phyloP scores from a whole-genome alignment of 2,329 filamentous ascomycete genomes.

The Aspergillus udagawae region DNA sequence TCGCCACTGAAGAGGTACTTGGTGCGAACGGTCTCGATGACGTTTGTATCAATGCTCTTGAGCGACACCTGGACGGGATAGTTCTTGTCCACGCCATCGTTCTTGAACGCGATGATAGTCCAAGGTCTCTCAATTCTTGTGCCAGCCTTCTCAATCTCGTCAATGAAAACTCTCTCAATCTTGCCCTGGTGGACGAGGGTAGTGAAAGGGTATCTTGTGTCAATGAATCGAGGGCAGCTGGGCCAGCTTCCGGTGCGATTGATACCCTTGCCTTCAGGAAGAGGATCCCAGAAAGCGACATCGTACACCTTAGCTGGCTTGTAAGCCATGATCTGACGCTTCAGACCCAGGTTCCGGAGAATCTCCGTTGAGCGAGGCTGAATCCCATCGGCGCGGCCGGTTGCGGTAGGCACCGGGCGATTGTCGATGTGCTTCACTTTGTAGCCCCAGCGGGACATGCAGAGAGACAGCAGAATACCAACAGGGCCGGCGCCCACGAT shows the following conservation, averaged over 20 bases:
- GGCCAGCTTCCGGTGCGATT: slow-evolving; percentile 68
- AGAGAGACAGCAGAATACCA: slow-evolving; percentile 81
- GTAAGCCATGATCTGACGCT: slow-evolving; percentile 81
- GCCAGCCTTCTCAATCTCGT: slow-evolving; percentile 58
- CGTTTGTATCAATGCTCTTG: slow-evolving; percentile 69
- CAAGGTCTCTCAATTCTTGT: slow-evolving; percentile 56
- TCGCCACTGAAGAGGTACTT: slow-evolving; percentile 63
- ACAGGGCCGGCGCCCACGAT: slow-evolving; percentile 88
- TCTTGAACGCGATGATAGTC: slow-evolving; percentile 60
- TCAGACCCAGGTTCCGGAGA: slow-evolving; percentile 83
- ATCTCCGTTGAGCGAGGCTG: slow-evolving; percentile 86
- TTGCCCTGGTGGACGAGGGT: slow-evolving; percentile 60
- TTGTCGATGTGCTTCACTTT: slow-evolving; percentile 95
- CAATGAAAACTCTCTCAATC: slow-evolving; percentile 60
- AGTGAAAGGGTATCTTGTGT: slow-evolving; percentile 61
- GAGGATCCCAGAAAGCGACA: slow-evolving; percentile 63
- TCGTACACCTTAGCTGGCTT: slow-evolving; percentile 81
- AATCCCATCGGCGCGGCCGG: slow-evolving; percentile 85
- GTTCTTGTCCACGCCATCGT: slow-evolving; percentile 56
- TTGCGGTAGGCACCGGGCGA: slow-evolving; percentile 75
- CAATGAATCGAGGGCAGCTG: slow-evolving; percentile 78
- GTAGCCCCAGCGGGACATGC: slow-evolving; percentile 88
- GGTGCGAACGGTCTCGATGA: slow-evolving; percentile 60
- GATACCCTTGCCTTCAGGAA: slow-evolving; percentile 50
- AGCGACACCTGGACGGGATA: slow-evolving; percentile 80